Base-by-base conservation (phyloP, 352 stramenopile genomes). In the Globisporangium spinosum region DNA sequence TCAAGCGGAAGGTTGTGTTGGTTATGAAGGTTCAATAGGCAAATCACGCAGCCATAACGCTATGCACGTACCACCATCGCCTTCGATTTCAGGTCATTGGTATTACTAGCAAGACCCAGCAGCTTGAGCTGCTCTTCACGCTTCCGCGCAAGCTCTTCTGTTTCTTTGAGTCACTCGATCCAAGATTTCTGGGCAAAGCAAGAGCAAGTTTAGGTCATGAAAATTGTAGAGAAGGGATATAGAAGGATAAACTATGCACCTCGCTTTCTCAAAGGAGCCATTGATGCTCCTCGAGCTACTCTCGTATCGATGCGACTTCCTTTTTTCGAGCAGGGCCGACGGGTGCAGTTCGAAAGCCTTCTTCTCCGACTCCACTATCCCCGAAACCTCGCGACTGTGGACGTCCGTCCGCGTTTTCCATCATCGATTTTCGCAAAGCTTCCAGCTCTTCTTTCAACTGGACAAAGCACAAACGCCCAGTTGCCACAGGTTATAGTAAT, bases 391-490 rank as follows among this genome's bases (percentile, higher is more conserved):
- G 77, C 12, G 85, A 89, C 45, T 78, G 70, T 0, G 84, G 86
- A 17, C 83, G 75, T 62, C 75, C 56, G 35, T 82, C 78, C 7
- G 77, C 78, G 58, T 82, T 94, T 45, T 94, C 83, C 40, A 85
- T 72, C 82, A 93, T 91, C 1, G 82, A 82, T 58, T 84, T 88
- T 1, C 80, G 72, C 23, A 95, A 64, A 35, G 77, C 73, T 32
- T 94, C 84, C 0, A 95, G 72, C 27, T 93, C 85, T 69, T 93
- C 85, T 79, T 93, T 93, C 17, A 93, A 67, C 79, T 94, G 65
- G 8, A 4, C 27, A 49, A 23, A 10, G 8, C 25, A 59, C 27
- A 59, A 8, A 20, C 8, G 9, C 35, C 17, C 15, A 43, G 35
- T 43, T 15, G 4, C 35, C 35, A 5, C 35, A 43, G 12, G 5